Base-by-base conservation (phyloP, 352 stramenopile species). In the Globisporangium barbulae region DNA sequence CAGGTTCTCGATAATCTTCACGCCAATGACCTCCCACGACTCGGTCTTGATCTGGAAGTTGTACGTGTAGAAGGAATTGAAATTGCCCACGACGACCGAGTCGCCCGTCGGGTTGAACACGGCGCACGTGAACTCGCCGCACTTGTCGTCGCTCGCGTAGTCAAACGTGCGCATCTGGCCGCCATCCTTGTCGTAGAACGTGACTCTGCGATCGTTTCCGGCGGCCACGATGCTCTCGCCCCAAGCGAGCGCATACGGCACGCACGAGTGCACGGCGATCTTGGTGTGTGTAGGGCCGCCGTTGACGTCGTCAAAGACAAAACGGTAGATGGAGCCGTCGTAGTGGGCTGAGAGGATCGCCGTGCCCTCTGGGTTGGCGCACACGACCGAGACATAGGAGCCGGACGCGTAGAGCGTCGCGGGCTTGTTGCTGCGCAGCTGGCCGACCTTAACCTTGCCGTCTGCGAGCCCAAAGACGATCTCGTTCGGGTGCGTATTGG, bases 391-490 rank as follows among this genome's bases (percentile, higher is more conserved):
- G 9, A 94, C 87, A 61, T 97, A 97, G 3, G 72, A 90, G 2
- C 93, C 90, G 0, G 87, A 82, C 5, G 81, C 70, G 65, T 98
- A 98, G 3, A 98, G 72, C 35, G 88, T 97, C 13, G 89, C 81
- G 0, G 89, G 79, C 60, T 98, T 98, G 78, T 98, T 98, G 68
- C 87, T 96, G 39, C 88, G 80, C 52, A 98, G 78, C 67, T 98
- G 90, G 22, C 94, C 94, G 53, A 98, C 68, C 65, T 98, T 98
- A 49, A 98, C 88, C 62, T 97, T 97, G 44, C 95, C 95, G 54
- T 98, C 93, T 9, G 90, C 90, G 30, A 97, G 75, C 3, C 95
- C 94, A 65, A 98, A 98, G n/a, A 98, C 81, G 37, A 98, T 82
- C 67, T 98, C 93, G 49, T 97, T 97, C 28, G 90, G 85, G 64